Evolutionary conservation across 2,329 filamentous ascomycete species (phyloP), one percentile per base, ranked within the genome.

Genomic region (Aspergillus puulaauensis): DNA sequence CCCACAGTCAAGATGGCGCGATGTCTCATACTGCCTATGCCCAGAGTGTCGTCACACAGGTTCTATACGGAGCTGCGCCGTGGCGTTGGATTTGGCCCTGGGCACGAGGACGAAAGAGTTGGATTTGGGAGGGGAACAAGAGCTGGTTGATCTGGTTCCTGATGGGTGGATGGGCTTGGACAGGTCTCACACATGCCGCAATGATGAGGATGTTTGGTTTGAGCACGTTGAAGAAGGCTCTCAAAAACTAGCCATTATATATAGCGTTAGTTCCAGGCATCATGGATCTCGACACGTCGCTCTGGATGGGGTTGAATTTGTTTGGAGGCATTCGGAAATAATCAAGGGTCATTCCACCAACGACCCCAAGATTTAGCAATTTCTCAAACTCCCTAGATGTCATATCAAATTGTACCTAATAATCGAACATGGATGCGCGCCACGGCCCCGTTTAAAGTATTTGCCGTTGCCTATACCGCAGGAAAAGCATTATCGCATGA

Each of bases 11-110:
- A 66, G 75, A 81, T 33, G 74, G 74, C 11, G 76, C 79, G 21
- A 83, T 85, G 76, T 73, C 80, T 27, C 79, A 79, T 46, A 75
- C 80, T 45, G 70, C 71, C 23, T 87, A 86, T 69, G 84, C 84
- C 15, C 71, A 73, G 54, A 79, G 77, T 39, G 84, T 86, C 3
- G 84, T 86, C 5, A 70, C 70, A 8, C 78, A 84, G 64, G 75
- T 86, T 11, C 66, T 86, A 48, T 74, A 69, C 67, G 79, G 74
- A 39, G 71, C 75, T 43, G 73, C 73, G 4, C 73, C 73, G n/a
- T 77, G 75, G 67, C 71, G 78, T 46, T 80, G 79, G 77, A 64
- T 84, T 14, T 85, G 82, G 82, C 74, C 74, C 0, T 76, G 74
- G 73, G 67, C 70, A 14, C 64, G 64, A 40, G 71, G 70, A n/a